Conservation (phyloP, 352 stramenopile genomes). For the Phytophthora cactorum region DNA sequence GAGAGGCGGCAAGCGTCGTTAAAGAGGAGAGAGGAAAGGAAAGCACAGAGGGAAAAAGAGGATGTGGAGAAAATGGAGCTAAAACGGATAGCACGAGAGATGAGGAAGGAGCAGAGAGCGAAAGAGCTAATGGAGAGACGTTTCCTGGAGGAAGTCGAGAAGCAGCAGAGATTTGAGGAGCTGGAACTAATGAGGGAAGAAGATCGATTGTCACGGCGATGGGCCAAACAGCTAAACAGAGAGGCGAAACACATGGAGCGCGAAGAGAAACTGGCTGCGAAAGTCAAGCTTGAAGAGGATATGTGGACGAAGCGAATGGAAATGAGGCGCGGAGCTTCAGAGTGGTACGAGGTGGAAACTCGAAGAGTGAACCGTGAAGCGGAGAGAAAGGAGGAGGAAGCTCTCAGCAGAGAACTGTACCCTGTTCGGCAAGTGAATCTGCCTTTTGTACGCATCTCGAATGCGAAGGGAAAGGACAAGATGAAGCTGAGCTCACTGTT, state of each 20-base stretch:
- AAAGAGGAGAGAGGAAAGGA: constrained; percentile 22
- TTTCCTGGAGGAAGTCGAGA: constrained; percentile 13
- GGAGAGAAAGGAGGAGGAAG: constrained; percentile 8
- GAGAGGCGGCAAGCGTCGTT: constrained; percentile 4
- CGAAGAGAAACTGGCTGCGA: neutral
- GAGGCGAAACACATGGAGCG: constrained; percentile 3
- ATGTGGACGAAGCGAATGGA: neutral
- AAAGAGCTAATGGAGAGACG: constrained; percentile 2
- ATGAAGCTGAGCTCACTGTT: constrained; percentile 29
- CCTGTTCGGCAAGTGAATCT: constrained; percentile 17
- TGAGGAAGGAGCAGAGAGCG: constrained; percentile 4
- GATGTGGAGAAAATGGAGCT: constrained; percentile 4
- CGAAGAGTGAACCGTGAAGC: neutral
- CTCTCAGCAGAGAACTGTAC: constrained; percentile 7
- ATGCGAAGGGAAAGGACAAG: neutral
- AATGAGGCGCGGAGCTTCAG: neutral
- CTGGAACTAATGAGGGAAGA: constrained; percentile 17
- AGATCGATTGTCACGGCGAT: constrained; percentile 10
- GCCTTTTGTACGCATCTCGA: constrained; percentile 28
- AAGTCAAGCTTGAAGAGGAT: neutral
- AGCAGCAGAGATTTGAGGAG: constrained; percentile 21
- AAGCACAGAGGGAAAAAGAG: constrained; percentile 8
- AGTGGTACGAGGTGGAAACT: neutral
- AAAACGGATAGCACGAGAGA: neutral
- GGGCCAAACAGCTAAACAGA: constrained; percentile 3